Percentiles rank a stretch among this genome's conserved stretches.
These are phyloP conservation scores for Didymella exigua DNA, from an alignment of 2,329 filamentous ascomycete species.

Conservation along the genomic window DNA sequence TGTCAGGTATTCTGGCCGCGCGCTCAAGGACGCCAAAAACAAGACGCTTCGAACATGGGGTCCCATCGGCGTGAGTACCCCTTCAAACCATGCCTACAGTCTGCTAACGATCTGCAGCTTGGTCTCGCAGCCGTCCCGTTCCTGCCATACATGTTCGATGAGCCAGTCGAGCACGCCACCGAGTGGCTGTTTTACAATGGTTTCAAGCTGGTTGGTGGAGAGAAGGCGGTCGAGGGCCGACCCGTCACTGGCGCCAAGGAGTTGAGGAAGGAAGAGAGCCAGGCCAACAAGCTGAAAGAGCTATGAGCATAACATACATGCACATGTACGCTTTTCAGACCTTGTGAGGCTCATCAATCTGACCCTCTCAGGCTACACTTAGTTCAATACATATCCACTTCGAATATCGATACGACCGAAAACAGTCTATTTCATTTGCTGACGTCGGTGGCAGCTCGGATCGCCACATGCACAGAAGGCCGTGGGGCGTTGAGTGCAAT, in stretches of 20 bases:
- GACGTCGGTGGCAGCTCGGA: neutral
- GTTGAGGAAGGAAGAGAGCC: slow-evolving; percentile 42
- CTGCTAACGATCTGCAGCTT: slow-evolving; percentile 51
- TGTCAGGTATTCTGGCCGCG: slow-evolving; percentile 83
- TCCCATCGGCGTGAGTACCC: slow-evolving; percentile 79
- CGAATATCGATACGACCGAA: neutral
- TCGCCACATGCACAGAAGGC: no score
- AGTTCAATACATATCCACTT: neutral
- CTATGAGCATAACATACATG: slow-evolving; percentile 36
- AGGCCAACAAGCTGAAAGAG: slow-evolving; percentile 47
- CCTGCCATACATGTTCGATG: slow-evolving; percentile 82
- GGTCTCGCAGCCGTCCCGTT: slow-evolving; percentile 74
- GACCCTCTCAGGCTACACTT: neutral
- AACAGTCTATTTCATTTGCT: neutral
- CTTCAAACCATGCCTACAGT: neutral
- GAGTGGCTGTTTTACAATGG: slow-evolving; percentile 88
- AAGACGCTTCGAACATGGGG: slow-evolving; percentile 78
- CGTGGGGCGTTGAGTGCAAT: no score
- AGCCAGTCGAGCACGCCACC: slow-evolving; percentile 89
- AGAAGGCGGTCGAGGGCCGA: slow-evolving; percentile 57
- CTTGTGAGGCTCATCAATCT: neutral
- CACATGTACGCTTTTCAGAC: neutral
- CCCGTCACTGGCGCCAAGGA: slow-evolving; percentile 49
- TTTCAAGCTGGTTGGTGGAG: slow-evolving; percentile 74
- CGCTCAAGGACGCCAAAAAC: slow-evolving; percentile 84